phyloP scores from a whole-genome alignment of 2,329 filamentous ascomycete species.

The Penicillium sp. region DNA sequence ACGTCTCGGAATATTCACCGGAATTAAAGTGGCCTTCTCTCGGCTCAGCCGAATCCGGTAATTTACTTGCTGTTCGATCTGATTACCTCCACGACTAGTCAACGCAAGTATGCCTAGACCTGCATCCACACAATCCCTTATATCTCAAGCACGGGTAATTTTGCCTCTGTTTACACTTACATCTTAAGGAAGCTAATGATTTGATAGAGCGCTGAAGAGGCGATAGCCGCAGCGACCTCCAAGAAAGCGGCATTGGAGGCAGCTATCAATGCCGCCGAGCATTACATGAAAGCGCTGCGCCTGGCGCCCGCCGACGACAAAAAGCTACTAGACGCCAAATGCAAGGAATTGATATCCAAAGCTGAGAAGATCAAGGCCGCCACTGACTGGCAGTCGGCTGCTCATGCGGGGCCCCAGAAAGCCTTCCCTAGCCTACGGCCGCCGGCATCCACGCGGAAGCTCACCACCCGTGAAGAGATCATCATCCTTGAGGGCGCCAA shows the following conservation, averaged over 20 bases:
- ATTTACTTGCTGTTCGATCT: constrained; percentile 8
- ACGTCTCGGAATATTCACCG: not conserved
- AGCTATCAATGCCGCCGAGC: constrained; percentile 73
- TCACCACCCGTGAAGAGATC: constrained; percentile 69
- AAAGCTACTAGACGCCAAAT: constrained; percentile 64
- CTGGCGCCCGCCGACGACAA: constrained; percentile 63
- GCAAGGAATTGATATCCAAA: constrained; percentile 64
- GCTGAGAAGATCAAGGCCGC: constrained; percentile 72
- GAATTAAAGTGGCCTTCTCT: constrained; percentile 1
- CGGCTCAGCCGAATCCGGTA: constrained; percentile 11
- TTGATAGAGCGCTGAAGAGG: constrained; percentile 52
- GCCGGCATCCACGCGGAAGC: constrained; percentile 55
- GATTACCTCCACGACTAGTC: constrained; percentile 7
- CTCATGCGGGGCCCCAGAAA: constrained; percentile 17
- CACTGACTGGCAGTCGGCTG: constrained; percentile 29
- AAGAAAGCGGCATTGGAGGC: constrained; percentile 67
- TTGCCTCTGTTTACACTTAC: not conserved
- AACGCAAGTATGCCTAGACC: constrained; percentile 29
- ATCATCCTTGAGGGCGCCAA: constrained; percentile 74
- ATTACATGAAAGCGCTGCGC: constrained; percentile 73
- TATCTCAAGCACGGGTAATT: constrained; percentile 33
- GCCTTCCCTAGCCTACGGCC: constrained; percentile 38
- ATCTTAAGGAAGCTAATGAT: constrained; percentile 20
- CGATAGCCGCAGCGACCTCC: constrained; percentile 50
- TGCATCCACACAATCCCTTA: constrained; percentile 22